Evolutionary conservation across 228 moss, liverwort and hornwort species (phyloP), one percentile per base, ranked within the genome.

Genomic region (Sphagnum fallax): DNA sequence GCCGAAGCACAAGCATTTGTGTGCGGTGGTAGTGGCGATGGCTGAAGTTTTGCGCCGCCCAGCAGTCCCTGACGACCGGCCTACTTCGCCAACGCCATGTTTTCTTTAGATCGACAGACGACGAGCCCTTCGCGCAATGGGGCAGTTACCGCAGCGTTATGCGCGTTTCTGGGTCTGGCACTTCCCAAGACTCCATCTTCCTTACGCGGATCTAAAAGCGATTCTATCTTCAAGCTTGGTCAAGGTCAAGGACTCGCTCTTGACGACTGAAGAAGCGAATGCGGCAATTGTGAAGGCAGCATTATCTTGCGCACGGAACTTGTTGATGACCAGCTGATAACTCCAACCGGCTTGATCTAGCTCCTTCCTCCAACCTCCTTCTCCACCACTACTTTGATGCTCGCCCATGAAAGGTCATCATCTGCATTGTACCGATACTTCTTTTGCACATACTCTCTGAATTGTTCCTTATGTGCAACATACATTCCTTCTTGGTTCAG

Each of bases 1-100:
- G 65, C 91, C 90, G 16, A 93, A 98, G 90, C 97, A 98, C 70
- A 82, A 85, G 63, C 93, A 98, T 61, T 77, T 98, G 11, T 91
- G 91, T 66, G 93, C 90, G 55, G 91, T 95, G 63, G 83, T 87
- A 48, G 62, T 87, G 57, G 89, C 86, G 15, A 81, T 98, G 80
- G 78, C 85, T n/a, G 90, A 89, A 75, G 87, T 93, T 14, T 76
- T 98, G 90, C 93, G 75, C 93, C 90, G 73, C 61, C 76, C 4
- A 71, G 91, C 51, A 75, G 74, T 57, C 74, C 82, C 6, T 80
- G 88, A 6, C 83, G 90, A 12, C 93, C 90, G 15, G 88, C 90
- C 48, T 90, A 88, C 64, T 98, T 93, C 65, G 97, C 87, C 71
- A 91, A 91, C 5, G 81, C 90, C 0, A 88, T 98, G 87, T 88